A percentile compares a stretch with the other conserved stretches of the same genome.
Evolutionary conservation across 345 rosid genomes (phyloP).

Genomic region (Camelina sativa): DNA sequence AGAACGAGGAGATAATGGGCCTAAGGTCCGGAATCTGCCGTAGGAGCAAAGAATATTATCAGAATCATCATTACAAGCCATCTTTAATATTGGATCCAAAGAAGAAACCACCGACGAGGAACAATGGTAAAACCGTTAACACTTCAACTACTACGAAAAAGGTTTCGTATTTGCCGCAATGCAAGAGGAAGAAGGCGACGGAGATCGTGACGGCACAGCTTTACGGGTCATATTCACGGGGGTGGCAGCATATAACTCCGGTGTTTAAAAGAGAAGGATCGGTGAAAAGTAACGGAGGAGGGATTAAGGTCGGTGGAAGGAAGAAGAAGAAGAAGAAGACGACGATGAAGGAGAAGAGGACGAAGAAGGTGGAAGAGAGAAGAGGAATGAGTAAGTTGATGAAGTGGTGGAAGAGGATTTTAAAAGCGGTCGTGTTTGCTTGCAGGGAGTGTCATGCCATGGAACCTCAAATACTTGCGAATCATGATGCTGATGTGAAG

Average conservation of each 20-base stretch:
- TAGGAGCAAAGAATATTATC: background rate
- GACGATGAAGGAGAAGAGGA: constrained; percentile 23
- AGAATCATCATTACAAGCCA: constrained; percentile 3
- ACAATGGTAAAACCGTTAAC: constrained; percentile 15
- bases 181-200: constrained; percentile 47
- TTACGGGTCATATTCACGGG: constrained; percentile 58
- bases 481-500: constrained; percentile 18
- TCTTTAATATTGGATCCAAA: constrained; percentile 3
- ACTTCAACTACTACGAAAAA: background rate
- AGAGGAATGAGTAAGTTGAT: constrained; percentile 31
- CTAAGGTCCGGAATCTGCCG: background rate
- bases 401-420: constrained; percentile 56
- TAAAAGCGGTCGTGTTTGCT: constrained; percentile 58
- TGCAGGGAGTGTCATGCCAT: constrained; percentile 86
- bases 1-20: background rate
- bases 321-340: constrained; percentile 24
- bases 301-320: constrained; percentile 45
- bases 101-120: constrained; percentile 18
- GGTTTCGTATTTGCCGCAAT: constrained; percentile 47
- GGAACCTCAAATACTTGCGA: constrained; percentile 55
- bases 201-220: constrained; percentile 60
- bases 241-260: constrained; percentile 77
- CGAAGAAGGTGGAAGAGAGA: constrained; percentile 18
- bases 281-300: constrained; percentile 33
- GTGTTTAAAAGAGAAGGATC: constrained; percentile 61